Conservation (phyloP, 192 early-diverging fungal species). For the Rhizoclosmatium globosum region DNA sequence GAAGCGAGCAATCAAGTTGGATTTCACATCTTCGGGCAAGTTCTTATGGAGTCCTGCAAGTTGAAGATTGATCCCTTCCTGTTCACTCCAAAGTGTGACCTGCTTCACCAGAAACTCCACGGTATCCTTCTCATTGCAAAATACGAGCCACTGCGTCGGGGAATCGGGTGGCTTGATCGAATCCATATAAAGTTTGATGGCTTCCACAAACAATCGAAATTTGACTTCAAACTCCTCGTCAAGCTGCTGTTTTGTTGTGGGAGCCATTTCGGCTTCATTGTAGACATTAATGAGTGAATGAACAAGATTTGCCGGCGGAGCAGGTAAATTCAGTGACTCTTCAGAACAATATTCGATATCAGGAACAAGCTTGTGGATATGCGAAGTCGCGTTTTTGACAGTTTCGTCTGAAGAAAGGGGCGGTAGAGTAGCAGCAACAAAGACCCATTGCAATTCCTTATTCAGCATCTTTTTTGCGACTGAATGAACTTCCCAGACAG, state of each 20-base stretch:
- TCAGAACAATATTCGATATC: conserved; percentile 10
- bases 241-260: conserved; percentile 73
- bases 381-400: background rate
- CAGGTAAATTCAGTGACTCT: background rate
- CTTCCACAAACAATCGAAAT: conserved; percentile 73
- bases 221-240: conserved; percentile 72
- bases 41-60: conserved; percentile 4
- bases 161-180: background rate
- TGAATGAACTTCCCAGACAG: conserved; percentile 64
- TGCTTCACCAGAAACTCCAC: conserved; percentile 26
- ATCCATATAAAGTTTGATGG: conserved; percentile 59
- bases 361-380: conserved; percentile 34
- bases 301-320: conserved; percentile 16
- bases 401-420: conserved; percentile 3
- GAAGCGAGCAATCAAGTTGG: conserved; percentile 25
- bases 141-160: conserved; percentile 63
- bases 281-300: conserved; percentile 41
- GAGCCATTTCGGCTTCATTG: conserved; percentile 70
- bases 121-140: conserved; percentile 76
- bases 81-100: conserved; percentile 1
- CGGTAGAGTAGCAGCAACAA: conserved; percentile 48
- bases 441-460: conserved; percentile 40
- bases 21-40: conserved; percentile 3
- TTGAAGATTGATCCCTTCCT: background rate
- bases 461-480: conserved; percentile 26